Conservation (phyloP, 257 asterid genomes). For the Lycium ferocissimum region DNA sequence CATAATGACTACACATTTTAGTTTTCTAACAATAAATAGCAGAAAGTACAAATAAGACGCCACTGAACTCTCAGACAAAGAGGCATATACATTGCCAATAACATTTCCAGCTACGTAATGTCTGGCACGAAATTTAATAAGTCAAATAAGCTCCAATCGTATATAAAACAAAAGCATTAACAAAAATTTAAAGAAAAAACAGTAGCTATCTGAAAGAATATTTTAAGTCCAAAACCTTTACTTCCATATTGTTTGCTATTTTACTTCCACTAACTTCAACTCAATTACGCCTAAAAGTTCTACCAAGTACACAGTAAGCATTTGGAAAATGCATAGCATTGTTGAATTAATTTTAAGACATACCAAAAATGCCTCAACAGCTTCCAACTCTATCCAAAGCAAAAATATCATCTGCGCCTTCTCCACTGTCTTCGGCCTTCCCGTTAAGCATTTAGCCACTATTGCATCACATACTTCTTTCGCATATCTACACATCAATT, state of each 20-base stretch:
- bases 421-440: slow-evolving; percentile 98
- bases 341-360: slow-evolving; percentile 30
- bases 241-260: neutral
- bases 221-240: neutral
- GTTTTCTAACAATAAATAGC: slow-evolving; percentile 13
- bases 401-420: slow-evolving; percentile 85
- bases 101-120: neutral
- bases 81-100: neutral
- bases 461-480: slow-evolving; percentile 97
- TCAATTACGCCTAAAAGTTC: neutral
- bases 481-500: slow-evolving; percentile 58
- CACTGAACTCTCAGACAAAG: neutral
- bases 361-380: slow-evolving; percentile 95
- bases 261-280: neutral
- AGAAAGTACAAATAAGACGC: neutral
- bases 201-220: neutral
- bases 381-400: slow-evolving; percentile 99
- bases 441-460: slow-evolving; percentile 92
- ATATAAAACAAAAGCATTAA: neutral
- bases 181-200: neutral
- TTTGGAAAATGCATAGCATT: slow-evolving; percentile 22
- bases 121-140: neutral
- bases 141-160: neutral
- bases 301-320: neutral
- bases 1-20: neutral